Evolutionary conservation across 345 rosid genomes (phyloP).

Genomic region (Mercurialis annua): DNA sequence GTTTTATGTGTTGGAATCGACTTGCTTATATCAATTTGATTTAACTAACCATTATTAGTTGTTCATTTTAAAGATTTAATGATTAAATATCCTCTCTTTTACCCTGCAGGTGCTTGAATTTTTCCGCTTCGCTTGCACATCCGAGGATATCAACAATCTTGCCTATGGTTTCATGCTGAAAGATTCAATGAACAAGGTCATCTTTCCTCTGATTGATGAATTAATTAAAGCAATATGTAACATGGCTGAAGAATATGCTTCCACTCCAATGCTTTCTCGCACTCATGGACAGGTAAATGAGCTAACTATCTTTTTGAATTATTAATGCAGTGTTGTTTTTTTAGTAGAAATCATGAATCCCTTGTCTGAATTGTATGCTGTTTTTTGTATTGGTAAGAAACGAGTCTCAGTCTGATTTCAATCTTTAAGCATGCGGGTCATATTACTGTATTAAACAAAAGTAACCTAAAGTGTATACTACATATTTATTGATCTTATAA

Average conservation of each 20-base stretch:
- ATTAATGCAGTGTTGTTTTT: not conserved
- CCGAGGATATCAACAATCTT: constrained; percentile 94
- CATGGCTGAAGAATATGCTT: constrained; percentile 65
- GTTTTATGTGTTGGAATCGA: not conserved
- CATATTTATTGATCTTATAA: constrained; percentile 1
- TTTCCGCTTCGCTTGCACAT: constrained; percentile 95
- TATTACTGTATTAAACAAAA: constrained; percentile 1
- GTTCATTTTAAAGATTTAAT: not conserved
- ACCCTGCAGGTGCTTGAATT: constrained; percentile 74
- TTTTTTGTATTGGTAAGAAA: not conserved
- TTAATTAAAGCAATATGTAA: constrained; percentile 52
- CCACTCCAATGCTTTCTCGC: constrained; percentile 85
- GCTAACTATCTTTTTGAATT: not conserved
- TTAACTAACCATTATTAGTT: not conserved
- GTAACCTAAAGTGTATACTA: not conserved
- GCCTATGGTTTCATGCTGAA: constrained; percentile 89
- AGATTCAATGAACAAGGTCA: constrained; percentile 55
- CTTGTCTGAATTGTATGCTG: not conserved
- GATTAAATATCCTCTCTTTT: constrained; percentile 1
- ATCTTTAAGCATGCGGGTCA: not conserved
- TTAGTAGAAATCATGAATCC: not conserved
- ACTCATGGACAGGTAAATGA: constrained; percentile 91
- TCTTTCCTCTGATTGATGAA: constrained; percentile 72
- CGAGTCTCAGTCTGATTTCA: no score
- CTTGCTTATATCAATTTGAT: not conserved